A percentile compares a stretch with the other conserved stretches of the same genome.
These are phyloP conservation scores for Chondrostereum purpureum DNA, from an alignment of 1,284 basidiomycete species.

Conservation along the genomic window DNA sequence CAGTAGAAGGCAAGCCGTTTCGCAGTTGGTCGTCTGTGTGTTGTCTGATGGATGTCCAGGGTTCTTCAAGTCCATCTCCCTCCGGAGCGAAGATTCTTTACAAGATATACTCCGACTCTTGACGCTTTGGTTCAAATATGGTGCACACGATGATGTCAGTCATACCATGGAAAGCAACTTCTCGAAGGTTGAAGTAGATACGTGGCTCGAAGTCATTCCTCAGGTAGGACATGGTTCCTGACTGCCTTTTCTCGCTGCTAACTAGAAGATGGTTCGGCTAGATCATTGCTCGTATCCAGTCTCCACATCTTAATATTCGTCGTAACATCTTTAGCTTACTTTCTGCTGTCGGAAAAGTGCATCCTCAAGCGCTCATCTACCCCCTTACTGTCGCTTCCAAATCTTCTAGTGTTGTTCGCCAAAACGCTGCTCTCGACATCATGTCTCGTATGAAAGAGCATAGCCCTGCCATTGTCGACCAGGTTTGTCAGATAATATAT, in stretches of 20 bases:
- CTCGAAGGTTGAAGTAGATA: conserved; percentile 88
- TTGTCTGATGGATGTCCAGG: conserved; percentile 36
- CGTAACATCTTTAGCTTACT: conserved; percentile 88
- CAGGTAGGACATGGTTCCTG: conserved; percentile 52
- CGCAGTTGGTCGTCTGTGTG: not conserved
- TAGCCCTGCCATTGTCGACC: conserved; percentile 83
- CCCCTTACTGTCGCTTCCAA: conserved; percentile 98
- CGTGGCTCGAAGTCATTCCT: conserved; percentile 98
- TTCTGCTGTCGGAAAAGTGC: conserved; percentile 90
- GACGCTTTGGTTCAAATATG: conserved; percentile 99
- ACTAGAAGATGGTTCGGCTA: no score
- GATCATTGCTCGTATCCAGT: conserved; percentile 99
- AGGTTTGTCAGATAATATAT: conserved; percentile 40
- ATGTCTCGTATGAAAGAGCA: conserved; percentile 96
- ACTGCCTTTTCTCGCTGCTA: no score
- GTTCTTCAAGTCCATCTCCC: conserved; percentile 93
- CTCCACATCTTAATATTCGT: conserved; percentile 83
- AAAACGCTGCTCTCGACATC: conserved; percentile 81
- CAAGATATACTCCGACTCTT: conserved; percentile 94
- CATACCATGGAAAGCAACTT: conserved; percentile 89
- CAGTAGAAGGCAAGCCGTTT: conserved; percentile 71
- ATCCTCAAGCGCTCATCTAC: conserved; percentile 97
- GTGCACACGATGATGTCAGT: conserved; percentile 86
- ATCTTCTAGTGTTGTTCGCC: conserved; percentile 82
- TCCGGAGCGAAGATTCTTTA: conserved; percentile 86